Base-by-base conservation (phyloP, 371 early-diverging fungal genomes). In the Mortierella sp. region DNA sequence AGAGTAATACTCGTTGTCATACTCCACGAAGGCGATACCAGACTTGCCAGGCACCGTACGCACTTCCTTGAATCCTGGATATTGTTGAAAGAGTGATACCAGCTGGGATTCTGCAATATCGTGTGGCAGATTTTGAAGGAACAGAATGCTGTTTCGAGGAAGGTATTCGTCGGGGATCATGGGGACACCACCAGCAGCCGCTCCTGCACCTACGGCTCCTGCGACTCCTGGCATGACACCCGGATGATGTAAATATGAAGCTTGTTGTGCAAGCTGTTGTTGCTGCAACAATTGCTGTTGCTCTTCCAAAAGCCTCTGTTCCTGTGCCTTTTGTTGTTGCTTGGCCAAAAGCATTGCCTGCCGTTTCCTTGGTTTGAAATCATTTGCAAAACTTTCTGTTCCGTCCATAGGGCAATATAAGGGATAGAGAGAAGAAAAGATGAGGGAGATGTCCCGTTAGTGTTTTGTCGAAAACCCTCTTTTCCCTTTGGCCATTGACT, bases 11-110 rank as follows among this genome's bases (percentile, higher is more conserved):
- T 91, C 92, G 28, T 83, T 91, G 54, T 92, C 93, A 78, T 95
- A 98, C 79, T 98, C 98, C 26, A 96, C 96, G 86, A 97, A 98
- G 0, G 96, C 97, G 79, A 97, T 92, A 8, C 89, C 92, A 57
- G 85, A 81, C 68, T 91, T 91, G 48, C 92, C 92, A 13, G 97
- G 94, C 18, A 96, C 89, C 72, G 90, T 84, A 71, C 98, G 93
- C 18, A 96, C 92, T 78, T 96, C 97, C 68, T 84, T 91, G 86
- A 95, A 97, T 6, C 98, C 98, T 42, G 89, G 83, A 78, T 91
- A 90, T 80, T 86, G 84, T 68, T 88, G 86, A 80, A 94, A 94
- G 31, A 93, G 82, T 1, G 87, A 86, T 10, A 83, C 73, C 47
- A 94, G 80, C 59, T 84, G 82, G 8, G 84, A 81, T 24, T 85